phyloP scores from a whole-genome alignment of 441 rosid genomes.

The Jatropha podagrica region DNA sequence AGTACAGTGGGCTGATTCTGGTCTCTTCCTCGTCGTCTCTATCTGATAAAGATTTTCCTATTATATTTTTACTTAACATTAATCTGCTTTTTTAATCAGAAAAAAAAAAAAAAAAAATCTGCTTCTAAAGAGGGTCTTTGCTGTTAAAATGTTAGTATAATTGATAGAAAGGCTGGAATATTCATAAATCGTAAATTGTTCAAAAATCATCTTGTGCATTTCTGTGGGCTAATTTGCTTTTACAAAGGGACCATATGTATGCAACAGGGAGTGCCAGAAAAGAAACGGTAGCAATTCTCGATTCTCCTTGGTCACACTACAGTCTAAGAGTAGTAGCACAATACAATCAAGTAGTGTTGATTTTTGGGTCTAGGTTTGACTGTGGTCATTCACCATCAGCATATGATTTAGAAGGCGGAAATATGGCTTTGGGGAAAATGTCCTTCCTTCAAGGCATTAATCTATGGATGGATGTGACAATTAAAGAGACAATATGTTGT shows the following conservation, averaged over 20 bases:
- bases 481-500: background rate
- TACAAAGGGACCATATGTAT: background rate
- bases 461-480: constrained; percentile 3
- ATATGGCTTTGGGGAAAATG: background rate
- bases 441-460: constrained; percentile 13
- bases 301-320: background rate
- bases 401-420: background rate
- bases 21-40: constrained; percentile 43
- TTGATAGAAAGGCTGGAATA: background rate
- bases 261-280: background rate
- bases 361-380: constrained; percentile 6
- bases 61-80: no score
- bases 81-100: background rate
- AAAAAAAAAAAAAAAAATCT: background rate
- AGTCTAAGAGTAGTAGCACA: background rate
- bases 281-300: background rate
- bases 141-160: no score
- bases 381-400: background rate
- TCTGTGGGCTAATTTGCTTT: background rate
- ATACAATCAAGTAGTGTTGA: background rate
- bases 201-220: background rate
- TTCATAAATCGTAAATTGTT: background rate
- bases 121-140: no score
- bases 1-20: constrained; percentile 80
- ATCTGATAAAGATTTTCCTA: background rate